phyloP scores from a whole-genome alignment of 2,329 filamentous ascomycete genomes.

The Aspergillus neotritici region DNA sequence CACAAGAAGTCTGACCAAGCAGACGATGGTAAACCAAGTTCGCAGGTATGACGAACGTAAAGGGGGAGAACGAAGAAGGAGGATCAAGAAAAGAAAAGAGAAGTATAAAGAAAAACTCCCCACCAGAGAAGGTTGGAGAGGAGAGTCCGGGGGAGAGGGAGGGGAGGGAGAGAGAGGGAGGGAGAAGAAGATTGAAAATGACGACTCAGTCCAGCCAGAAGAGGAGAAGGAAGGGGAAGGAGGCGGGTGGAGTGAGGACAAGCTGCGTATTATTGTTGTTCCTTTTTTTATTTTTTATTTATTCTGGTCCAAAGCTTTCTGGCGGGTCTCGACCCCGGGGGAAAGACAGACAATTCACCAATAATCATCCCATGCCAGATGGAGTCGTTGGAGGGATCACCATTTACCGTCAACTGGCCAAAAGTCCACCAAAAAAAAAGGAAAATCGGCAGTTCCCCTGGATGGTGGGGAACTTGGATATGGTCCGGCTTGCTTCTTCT shows the following conservation, averaged over 20 bases:
- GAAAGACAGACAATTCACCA: neutral
- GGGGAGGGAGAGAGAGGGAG: constrained; percentile 6
- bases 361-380: too few relatives aligned
- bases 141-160: constrained; percentile 4
- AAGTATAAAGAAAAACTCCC: too few relatives aligned
- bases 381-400: too few relatives aligned
- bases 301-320: constrained; percentile 2
- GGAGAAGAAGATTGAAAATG: constrained; percentile 10
- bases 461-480: too few relatives aligned
- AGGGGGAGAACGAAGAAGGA: too few relatives aligned
- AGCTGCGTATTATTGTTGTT: neutral
- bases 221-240: constrained; percentile 5
- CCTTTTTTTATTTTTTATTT: neutral
- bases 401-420: neutral
- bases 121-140: constrained; percentile 5
- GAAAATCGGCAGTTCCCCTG: too few relatives aligned
- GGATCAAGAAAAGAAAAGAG: too few relatives aligned
- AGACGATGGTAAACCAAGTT: too few relatives aligned
- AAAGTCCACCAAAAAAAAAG: neutral
- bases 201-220: constrained; percentile 3
- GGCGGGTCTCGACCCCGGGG: constrained; percentile 5
- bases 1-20: too few relatives aligned
- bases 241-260: neutral
- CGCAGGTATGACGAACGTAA: too few relatives aligned
- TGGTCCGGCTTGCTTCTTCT: too few relatives aligned